Base-by-base conservation (phyloP, 2,329 filamentous ascomycete species). In the Beauveria sp. region DNA sequence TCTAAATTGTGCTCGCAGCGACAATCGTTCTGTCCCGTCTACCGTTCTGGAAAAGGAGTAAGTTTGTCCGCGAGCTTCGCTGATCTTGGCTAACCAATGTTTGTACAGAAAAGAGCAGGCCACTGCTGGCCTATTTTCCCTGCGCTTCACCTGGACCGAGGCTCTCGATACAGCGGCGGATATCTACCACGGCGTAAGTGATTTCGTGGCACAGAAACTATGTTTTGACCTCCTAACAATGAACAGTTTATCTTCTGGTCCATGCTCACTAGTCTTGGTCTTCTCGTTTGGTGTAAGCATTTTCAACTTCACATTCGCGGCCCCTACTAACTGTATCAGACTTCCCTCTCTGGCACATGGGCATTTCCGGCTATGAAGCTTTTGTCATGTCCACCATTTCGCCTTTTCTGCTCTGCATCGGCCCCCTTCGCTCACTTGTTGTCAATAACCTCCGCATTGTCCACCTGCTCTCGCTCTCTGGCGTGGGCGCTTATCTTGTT, bases 301-400 rank as follows among this genome's bases (percentile, higher is more conserved):
- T 14, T 14, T 34, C 3, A 10, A 4, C 26, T 34, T 7, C 6
- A 1, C 34, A 9, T 30, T 9, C 22, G 10, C 24, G n/a, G n/a
- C 26, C 18, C 34, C 20, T 51, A 34, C 58, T 64, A 58, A 64
- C 49, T 26, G 51, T 58, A 18, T 26, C 50, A 91, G 89, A 96
- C 75, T 99, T 99, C 73, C 95, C 95, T 16, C 84, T 99, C 12
- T 99, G 95, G 95, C 86, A 97, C 73, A 99, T 99, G 95, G 95
- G 95, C 30, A 96, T 99, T 63, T 98, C 93, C 4, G 95, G 95
- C 65, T 99, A 95, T 71, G 95, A 99, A 76, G 88, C 87, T 49
- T 81, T 96, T 66, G 87, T 99, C 70, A 88, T 98, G 86, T 85
- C 83, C 55, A 93, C 91, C 3, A 74, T 93, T 57, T 90, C 93